Evolutionary conservation across 1,284 basidiomycete species (phyloP).

Genomic region (Rhodotorula sp.): DNA sequence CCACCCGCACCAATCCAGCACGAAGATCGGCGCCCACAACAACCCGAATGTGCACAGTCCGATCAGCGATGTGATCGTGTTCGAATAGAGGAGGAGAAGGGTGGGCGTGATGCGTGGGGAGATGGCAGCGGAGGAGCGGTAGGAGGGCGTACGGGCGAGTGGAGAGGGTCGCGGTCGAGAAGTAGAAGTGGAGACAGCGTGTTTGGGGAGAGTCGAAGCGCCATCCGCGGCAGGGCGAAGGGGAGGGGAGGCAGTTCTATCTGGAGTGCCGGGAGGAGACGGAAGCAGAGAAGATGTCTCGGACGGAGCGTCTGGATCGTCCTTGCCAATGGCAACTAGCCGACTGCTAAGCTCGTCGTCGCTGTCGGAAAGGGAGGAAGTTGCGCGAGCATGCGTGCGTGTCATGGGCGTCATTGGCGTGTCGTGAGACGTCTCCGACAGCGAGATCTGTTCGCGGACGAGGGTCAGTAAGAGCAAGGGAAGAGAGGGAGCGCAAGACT

Average conservation of each 20-base stretch:
- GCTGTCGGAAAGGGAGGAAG: slow-evolving; percentile 6
- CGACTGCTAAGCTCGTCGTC: not conserved
- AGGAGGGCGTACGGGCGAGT: not conserved
- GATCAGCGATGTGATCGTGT: slow-evolving; percentile 65
- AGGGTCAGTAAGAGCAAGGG: not conserved
- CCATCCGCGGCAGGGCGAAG: not conserved
- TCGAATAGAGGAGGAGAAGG: slow-evolving; percentile 69
- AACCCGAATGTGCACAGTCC: slow-evolving; percentile 63
- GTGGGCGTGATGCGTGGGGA: slow-evolving; percentile 4
- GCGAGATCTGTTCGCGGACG: not conserved
- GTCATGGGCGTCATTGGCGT: not conserved
- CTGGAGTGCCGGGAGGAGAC: slow-evolving; percentile 7
- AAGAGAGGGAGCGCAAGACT: slow-evolving; percentile 40
- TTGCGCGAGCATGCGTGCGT: not conserved
- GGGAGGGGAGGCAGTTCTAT: slow-evolving; percentile 43
- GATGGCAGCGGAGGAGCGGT: slow-evolving; percentile 53
- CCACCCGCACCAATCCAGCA: slow-evolving; percentile 61
- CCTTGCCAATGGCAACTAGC: not conserved
- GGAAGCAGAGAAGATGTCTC: slow-evolving; percentile 28
- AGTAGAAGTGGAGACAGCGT: slow-evolving; percentile 47
- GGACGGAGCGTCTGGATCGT: slow-evolving; percentile 2
- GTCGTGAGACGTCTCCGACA: not conserved
- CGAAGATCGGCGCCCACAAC: slow-evolving; percentile 68
- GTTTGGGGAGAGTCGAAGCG: slow-evolving; percentile 51
- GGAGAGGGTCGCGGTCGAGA: slow-evolving; percentile 42